phyloP scores from a whole-genome alignment of 2,329 filamentous ascomycete species.

The Alternaria arborescens region DNA sequence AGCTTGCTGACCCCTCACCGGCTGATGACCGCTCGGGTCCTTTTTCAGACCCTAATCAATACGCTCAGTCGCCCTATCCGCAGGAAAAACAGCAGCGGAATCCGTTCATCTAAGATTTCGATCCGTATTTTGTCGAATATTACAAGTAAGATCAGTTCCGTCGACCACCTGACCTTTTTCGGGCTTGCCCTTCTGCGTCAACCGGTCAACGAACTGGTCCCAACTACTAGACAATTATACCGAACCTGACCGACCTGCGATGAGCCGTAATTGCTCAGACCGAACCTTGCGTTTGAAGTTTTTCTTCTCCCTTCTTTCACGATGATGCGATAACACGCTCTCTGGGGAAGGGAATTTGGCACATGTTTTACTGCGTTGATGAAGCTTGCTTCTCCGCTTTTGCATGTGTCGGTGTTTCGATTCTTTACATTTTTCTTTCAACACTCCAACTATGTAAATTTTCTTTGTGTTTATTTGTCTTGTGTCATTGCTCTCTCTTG shows the following conservation, averaged over 20 bases:
- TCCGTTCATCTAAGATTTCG: conserved; percentile 51
- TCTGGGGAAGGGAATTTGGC: conserved; percentile 35
- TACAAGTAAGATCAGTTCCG: not conserved
- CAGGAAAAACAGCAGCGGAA: conserved; percentile 37
- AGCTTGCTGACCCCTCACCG: conserved; percentile 55
- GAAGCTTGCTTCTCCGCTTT: conserved; percentile 46
- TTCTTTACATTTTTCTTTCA: conserved; percentile 33
- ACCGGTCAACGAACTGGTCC: conserved; percentile 30
- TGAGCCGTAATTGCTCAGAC: conserved; percentile 56
- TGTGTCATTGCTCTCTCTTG: conserved; percentile 51
- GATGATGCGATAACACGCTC: conserved; percentile 48
- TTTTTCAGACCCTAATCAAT: conserved; percentile 36
- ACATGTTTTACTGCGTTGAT: conserved; percentile 47
- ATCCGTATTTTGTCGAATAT: conserved; percentile 35
- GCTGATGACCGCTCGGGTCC: conserved; percentile 48
- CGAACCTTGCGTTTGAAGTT: conserved; percentile 52
- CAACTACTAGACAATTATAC: conserved; percentile 23
- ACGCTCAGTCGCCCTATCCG: conserved; percentile 24
- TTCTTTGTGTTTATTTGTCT: conserved; percentile 46
- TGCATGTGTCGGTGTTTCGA: conserved; percentile 49
- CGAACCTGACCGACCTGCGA: conserved; percentile 42
- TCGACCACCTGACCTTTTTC: conserved; percentile 56
- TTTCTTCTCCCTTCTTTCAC: conserved; percentile 33
- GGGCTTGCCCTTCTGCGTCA: conserved; percentile 55
- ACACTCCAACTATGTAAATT: conserved; percentile 33